Evolutionary conservation across 495 filamentous ascomycete genomes (phyloP).

Genomic region (Penicillium maclennaniae): DNA sequence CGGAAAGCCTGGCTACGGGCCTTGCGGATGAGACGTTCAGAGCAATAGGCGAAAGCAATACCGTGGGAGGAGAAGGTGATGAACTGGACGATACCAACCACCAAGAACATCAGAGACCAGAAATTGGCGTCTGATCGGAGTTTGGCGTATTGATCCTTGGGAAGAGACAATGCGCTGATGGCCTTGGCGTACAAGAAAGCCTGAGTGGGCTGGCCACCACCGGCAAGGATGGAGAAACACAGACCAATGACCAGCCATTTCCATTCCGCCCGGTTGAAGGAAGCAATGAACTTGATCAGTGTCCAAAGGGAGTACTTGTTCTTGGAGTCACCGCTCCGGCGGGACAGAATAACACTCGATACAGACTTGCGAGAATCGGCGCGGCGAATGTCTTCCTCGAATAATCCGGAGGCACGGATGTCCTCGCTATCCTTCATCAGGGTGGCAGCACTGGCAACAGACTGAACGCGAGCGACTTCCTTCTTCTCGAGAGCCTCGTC

Average conservation of each 20-base stretch:
- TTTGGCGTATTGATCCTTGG: slow-evolving; percentile 37
- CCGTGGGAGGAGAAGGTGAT: slow-evolving; percentile 67
- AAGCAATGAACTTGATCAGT: slow-evolving; percentile 76
- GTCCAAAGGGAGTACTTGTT: slow-evolving; percentile 73
- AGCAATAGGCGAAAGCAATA: slow-evolving; percentile 75
- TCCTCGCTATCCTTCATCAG: slow-evolving; percentile 22
- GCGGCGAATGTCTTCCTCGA: slow-evolving; percentile 33
- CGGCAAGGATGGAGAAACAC: slow-evolving; percentile 73
- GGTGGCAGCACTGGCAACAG: slow-evolving; percentile 27
- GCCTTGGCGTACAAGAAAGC: slow-evolving; percentile 89
- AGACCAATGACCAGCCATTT: slow-evolving; percentile 72
- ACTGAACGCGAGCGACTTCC: slow-evolving; percentile 28
- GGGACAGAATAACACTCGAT: slow-evolving; percentile 66
- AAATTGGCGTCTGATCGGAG: slow-evolving; percentile 72
- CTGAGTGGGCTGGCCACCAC: slow-evolving; percentile 80
- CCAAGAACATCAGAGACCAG: slow-evolving; percentile 92
- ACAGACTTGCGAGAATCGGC: slow-evolving; percentile 64
- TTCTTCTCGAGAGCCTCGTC: slow-evolving; percentile 18
- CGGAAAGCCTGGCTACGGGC: slow-evolving; percentile 78
- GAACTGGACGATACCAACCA: slow-evolving; percentile 79
- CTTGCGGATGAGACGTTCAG: slow-evolving; percentile 75
- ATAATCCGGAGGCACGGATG: slow-evolving; percentile 6
- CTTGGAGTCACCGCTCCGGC: slow-evolving; percentile 41
- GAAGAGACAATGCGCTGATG: slow-evolving; percentile 63
- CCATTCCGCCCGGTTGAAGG: slow-evolving; percentile 77